Percentiles rank a stretch among this genome's conserved stretches.
phyloP scores from a whole-genome alignment of 2,329 filamentous ascomycete species.

The Fulvia fulva region DNA sequence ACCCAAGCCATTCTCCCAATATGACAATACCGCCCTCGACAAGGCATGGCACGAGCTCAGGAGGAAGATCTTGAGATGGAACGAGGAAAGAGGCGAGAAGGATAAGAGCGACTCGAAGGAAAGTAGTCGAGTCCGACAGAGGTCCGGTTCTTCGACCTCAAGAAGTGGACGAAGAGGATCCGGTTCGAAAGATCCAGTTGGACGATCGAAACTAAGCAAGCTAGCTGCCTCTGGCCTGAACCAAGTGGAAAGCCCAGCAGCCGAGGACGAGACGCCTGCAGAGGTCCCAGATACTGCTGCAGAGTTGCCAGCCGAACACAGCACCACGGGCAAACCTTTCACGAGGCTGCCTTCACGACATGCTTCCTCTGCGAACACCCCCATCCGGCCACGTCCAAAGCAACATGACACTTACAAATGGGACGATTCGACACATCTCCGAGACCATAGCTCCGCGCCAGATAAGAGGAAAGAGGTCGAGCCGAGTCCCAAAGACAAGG shows the following conservation, averaged over 20 bases:
- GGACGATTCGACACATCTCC: constrained; percentile 39
- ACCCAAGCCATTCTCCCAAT: constrained; percentile 37
- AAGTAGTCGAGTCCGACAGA: constrained; percentile 19
- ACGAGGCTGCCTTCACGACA: constrained; percentile 46
- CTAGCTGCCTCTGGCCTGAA: constrained; percentile 24
- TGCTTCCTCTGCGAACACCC: constrained; percentile 28
- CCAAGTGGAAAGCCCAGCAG: constrained; percentile 21
- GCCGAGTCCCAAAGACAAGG: constrained; percentile 49
- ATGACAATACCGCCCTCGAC: constrained; percentile 36
- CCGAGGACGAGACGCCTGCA: constrained; percentile 9
- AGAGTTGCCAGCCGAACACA: constrained; percentile 17
- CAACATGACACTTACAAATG: constrained; percentile 48
- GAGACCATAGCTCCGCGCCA: constrained; percentile 27
- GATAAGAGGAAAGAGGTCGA: constrained; percentile 26
- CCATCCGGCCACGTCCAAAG: constrained; percentile 25
- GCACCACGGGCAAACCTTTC: constrained; percentile 49
- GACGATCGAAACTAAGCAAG: constrained; percentile 12
- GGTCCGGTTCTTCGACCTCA: constrained; percentile 13
- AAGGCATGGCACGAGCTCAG: constrained; percentile 35
- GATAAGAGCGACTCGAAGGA: constrained; percentile 8
- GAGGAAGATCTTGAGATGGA: constrained; percentile 31
- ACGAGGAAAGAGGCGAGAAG: constrained; percentile 35
- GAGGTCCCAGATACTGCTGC: constrained; percentile 9
- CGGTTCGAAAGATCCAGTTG: constrained; percentile 9
- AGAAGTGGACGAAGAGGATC: constrained; percentile 18